Evolutionary conservation across 768 basidiomycete species (phyloP), one percentile per base, ranked within the genome.

Genomic region (Lyophyllum semitale): DNA sequence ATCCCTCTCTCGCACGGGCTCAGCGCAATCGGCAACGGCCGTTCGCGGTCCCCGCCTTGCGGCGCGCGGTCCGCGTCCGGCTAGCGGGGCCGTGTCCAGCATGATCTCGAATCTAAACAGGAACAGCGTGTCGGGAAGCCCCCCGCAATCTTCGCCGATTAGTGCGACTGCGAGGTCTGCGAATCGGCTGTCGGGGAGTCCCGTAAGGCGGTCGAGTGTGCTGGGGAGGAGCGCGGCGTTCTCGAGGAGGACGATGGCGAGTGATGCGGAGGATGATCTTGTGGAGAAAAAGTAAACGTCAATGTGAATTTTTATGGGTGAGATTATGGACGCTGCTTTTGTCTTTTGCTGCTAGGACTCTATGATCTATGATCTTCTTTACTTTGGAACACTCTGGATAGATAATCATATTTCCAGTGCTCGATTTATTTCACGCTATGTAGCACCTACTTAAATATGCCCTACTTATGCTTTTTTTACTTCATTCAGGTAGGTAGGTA

Each of bases 231-330:
- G 75, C 27, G 74, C 78, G 33, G 77, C 79, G 27, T 77, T 86
- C 51, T 85, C 88, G 50, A 81, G 89, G 65, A 80, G 89, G 68
- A 91, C 89, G 46, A 88, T 89, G 86, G 88, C 87, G 38, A 89
- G 88, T 65, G 90, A 92, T 64, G 89, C 89, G 32, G 91, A 93
- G 66, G 91, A 91, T 58, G 83, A 88, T 60, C 73, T 88, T 54
- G 75, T 88, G 23, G 80, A 64, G 4, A 66, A 32, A 57, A 64
- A 62, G 43, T 66, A 57, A 40, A 30, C 2, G 33, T 25, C 2
- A 22, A 25, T 3, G 6, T 17, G 27, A 32, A 26, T 33, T n/a
- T 4, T 32, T 17, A 23, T 30, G 42, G 13, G 20, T 12, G n/a
- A 41, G 15, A 1, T 1, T 26, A 2, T 23, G n/a, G 37, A 26